These are phyloP conservation scores for Porphyridium purpureum DNA, from an alignment of 23 red algal species.

Conservation along the genomic window DNA sequence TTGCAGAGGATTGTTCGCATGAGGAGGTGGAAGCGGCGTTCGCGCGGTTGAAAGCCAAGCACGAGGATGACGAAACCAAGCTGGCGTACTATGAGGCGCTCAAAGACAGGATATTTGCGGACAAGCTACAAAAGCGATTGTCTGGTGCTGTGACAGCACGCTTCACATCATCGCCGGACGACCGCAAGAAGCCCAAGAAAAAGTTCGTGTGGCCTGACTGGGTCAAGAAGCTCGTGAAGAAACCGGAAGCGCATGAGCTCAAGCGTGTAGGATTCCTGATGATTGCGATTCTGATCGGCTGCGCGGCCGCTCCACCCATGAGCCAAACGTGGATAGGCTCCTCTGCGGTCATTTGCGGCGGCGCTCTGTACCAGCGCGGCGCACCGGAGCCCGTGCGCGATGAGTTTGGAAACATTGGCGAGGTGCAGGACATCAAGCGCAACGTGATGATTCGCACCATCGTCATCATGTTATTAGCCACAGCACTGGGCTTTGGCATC, in stretches of 20 bases:
- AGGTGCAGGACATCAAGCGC: slow-evolving; percentile 64
- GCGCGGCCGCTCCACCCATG: slow-evolving; percentile 65
- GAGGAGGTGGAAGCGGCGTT: slow-evolving; percentile 81
- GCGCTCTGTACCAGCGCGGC: slow-evolving; percentile 81
- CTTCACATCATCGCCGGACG: slow-evolving; percentile 58
- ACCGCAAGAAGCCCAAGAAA: slow-evolving; percentile 33
- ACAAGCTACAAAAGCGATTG: slow-evolving; percentile 66
- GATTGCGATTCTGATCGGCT: slow-evolving; percentile 59
- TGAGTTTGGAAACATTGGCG: slow-evolving; percentile 73
- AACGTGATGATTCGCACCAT: slow-evolving; percentile 55
- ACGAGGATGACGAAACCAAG: slow-evolving; percentile 73
- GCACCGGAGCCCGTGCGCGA: slow-evolving; percentile 60
- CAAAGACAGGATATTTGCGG: slow-evolving; percentile 89
- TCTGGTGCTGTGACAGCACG: slow-evolving; percentile 38
- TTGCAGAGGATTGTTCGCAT: slow-evolving; percentile 61
- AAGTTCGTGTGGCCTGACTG: slow-evolving; percentile 55
- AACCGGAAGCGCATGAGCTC: slow-evolving; percentile 45
- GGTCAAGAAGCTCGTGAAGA: slow-evolving; percentile 43
- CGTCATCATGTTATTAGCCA: slow-evolving; percentile 40
- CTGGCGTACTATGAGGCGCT: slow-evolving; percentile 73
- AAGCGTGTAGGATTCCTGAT: too few relatives aligned
- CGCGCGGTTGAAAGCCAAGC: slow-evolving; percentile 61
- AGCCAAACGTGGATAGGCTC: too few relatives aligned
- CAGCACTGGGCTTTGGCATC: slow-evolving; percentile 42
- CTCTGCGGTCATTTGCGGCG: too few relatives aligned